Conservation (phyloP, 75 land plant species). For the Pinus albicaulis region DNA sequence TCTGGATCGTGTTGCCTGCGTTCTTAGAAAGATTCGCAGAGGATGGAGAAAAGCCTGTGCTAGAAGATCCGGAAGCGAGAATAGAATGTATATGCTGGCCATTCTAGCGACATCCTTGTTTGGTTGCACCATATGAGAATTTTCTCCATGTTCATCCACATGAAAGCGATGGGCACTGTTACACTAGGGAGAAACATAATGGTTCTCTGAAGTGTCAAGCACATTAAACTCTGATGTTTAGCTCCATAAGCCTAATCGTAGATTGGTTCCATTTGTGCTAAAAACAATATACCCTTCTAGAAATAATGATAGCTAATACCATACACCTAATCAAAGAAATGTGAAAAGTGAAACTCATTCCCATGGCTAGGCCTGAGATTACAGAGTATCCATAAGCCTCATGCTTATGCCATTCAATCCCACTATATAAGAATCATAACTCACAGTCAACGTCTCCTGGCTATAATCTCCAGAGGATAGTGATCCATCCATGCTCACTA, state of each 20-base stretch:
- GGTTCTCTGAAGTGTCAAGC: slow-evolving; percentile 35
- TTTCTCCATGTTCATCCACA: slow-evolving; percentile 44
- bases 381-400: slow-evolving; percentile 57
- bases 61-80: slow-evolving; percentile 39
- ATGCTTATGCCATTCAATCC: too few relatives aligned
- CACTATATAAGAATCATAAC: too few relatives aligned
- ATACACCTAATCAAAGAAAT: too few relatives aligned
- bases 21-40: slow-evolving; percentile 32
- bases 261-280: slow-evolving; percentile 61
- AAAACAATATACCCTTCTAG: too few relatives aligned
- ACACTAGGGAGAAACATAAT: slow-evolving; percentile 37
- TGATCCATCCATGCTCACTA: too few relatives aligned
- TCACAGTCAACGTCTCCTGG: too few relatives aligned
- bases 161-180: slow-evolving; percentile 34
- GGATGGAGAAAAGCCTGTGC: slow-evolving; percentile 40
- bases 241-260: slow-evolving; percentile 53
- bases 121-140: slow-evolving; percentile 42
- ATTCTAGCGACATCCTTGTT: slow-evolving; percentile 12
- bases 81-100: slow-evolving; percentile 25
- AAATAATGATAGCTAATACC: too few relatives aligned
- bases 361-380: slow-evolving; percentile 48
- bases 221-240: slow-evolving; percentile 23
- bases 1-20: too few relatives aligned
- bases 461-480: too few relatives aligned
- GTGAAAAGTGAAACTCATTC: too few relatives aligned